A percentile compares a stretch with the other conserved stretches of the same genome.
phyloP scores from a whole-genome alignment of 164 flowering plant species.

The Saururus chinensis region DNA sequence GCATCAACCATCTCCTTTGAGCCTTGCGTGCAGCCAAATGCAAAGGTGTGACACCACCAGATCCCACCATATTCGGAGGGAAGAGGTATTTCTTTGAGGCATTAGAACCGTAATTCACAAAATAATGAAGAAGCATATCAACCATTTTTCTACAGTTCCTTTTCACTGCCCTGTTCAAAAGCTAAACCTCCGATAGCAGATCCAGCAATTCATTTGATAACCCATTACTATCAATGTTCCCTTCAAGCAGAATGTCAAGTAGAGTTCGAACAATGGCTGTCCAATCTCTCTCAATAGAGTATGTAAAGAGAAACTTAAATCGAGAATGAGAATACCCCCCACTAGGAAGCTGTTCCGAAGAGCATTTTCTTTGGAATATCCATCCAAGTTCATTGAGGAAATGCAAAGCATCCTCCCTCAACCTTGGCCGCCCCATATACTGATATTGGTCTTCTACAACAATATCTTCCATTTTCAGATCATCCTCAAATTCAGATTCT shows the following conservation, averaged over 20 bases:
- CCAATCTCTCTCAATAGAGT: slow-evolving; percentile 67
- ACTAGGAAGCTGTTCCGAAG: slow-evolving; percentile 15
- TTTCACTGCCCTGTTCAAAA: slow-evolving; percentile 73
- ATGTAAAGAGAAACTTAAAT: slow-evolving; percentile 56
- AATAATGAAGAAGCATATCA: slow-evolving; percentile 58
- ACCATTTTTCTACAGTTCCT: slow-evolving; percentile 59
- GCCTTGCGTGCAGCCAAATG: slow-evolving; percentile 62
- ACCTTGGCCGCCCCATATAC: slow-evolving; percentile 29
- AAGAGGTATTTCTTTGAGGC: slow-evolving; percentile 42
- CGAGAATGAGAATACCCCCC: slow-evolving; percentile 39
- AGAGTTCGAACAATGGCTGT: slow-evolving; percentile 55
- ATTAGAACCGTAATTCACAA: slow-evolving; percentile 12
- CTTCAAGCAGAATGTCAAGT: slow-evolving; percentile 50
- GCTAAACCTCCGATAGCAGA: slow-evolving; percentile 47
- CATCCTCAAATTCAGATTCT: slow-evolving; percentile 50
- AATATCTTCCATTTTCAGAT: slow-evolving; percentile 16
- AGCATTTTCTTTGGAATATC: slow-evolving; percentile 58
- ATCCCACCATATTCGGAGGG: slow-evolving; percentile 55
- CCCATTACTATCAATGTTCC: slow-evolving; percentile 20
- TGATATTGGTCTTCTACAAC: slow-evolving; percentile 24
- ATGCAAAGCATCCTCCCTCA: slow-evolving; percentile 58
- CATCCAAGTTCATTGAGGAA: slow-evolving; percentile 92
- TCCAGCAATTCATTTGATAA: slow-evolving; percentile 31
- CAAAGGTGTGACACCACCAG: slow-evolving; percentile 78
- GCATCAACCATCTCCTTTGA: slow-evolving; percentile 60